Evolutionary conservation across 352 stramenopile genomes (phyloP), one percentile per base, ranked within the genome.

Genomic region (Phytophthora pseudosyringae): DNA sequence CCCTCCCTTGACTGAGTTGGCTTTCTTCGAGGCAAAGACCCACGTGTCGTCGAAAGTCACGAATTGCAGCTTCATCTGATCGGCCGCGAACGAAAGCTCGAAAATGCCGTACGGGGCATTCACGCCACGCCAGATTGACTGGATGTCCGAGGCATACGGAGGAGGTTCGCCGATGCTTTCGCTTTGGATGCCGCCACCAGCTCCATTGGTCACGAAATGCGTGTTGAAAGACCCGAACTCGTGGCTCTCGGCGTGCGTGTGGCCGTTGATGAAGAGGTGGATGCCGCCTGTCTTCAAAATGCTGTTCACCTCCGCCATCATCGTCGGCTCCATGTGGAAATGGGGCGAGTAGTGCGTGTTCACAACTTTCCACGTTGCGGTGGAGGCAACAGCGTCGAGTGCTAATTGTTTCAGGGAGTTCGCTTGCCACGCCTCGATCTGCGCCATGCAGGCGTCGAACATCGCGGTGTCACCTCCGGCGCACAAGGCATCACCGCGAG

Each of bases 321-420:
- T 83, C n/a, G 64, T 56, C 26, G 81, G 84, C 8, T 67, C 62
- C 80, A 91, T 89, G 76, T 91, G 82, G 43, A 88, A 89, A 55
- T 89, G 78, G 28, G 83, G 83, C 16, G 79, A 89, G 67, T 91
- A 89, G 68, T 91, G 80, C n/a, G 83, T 83, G 56, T 90, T 90
- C 40, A 91, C 78, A 53, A 90, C 51, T 60, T 91, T 91, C 78
- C 80, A 91, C 25, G 78, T 89, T 5, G 83, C 83, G 0, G 62
- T 86, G 4, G 80, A 90, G 7, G 62, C 67, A 39, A 72, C 74
- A 33, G 82, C 75, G 44, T 93, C 84, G 6, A 67, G 51, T 7
- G 54, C 56, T 46, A 89, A 67, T 57, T 90, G 77, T n/a, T 65
- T 68, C n/a, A 91, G 64, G 32, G 82, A 87, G 38, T 93, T 77